Evolutionary conservation across 441 rosid genomes (phyloP), one percentile per base, ranked within the genome.

Genomic region (Erysimum pusillum): DNA sequence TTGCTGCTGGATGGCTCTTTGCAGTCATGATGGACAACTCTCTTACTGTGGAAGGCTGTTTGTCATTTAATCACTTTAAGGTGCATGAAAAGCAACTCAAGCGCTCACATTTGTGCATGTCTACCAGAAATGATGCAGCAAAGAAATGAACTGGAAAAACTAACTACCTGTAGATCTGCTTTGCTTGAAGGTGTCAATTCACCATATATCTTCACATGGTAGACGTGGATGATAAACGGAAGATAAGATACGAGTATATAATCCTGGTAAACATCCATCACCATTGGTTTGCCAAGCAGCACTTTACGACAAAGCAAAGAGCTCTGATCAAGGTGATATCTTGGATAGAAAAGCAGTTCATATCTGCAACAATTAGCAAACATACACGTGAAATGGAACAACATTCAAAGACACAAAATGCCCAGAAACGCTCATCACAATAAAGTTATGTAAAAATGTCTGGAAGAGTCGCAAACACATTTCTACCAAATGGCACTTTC

Each of bases 21-120:
- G 95, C 98, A 71, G 99, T 96, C 98, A 93, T 93, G 86, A 96
- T 96, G 59, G 99, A 93, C 77, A 96, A 91, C 85, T 96, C 99
- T 74, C 99, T 92, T 87, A 96, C 99, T 93, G 98, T 93, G 89
- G 98, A 96, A 91, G 93, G 98, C 99, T 96, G 98, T 96, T 93
- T 84, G 98, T 93, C 99, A 96, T 92, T 90, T 96, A 85, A 93
- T 92, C 92, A 96, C 97, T 96, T 96, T 85, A 88, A 86, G 89
- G 89, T 81, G 86, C 79, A 91, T 85, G 87, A 84, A 84, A 79
- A 80, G 85, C 71, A 83, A 80, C 68, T 76, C 77, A 66, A 72
- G 39, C 49, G 25, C 63, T 74, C 51, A 5, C 64, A 70, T 56
- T 51, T 52, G 45, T 25, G 62, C 67, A 75, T 39, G 25, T 59